Evolutionary conservation across 306 rosid genomes (phyloP), one percentile per base, ranked within the genome.

Genomic region (Crataegus laevigata): DNA sequence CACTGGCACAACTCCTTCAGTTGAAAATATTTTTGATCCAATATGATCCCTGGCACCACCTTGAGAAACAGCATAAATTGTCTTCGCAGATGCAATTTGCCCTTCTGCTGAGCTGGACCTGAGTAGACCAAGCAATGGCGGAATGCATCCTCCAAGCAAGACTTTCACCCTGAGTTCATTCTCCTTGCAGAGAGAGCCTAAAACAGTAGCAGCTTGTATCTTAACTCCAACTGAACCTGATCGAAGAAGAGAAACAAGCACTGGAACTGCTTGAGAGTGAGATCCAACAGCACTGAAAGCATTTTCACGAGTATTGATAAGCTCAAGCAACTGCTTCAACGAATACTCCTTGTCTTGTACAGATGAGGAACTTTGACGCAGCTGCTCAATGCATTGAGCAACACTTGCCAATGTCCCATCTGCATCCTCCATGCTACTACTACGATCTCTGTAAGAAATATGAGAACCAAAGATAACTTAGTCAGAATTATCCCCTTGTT

Each of bases 261-360:
- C 99, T 60, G 99, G 99, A 83, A 96, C 99, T 74, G 99, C 98
- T 79, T 96, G 99, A 80, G 99, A 90, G 82, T 96, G 99, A 82
- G 99, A 92, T 90, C 99, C 99, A 83, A 96, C 98, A 28, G 99
- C 99, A 92, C 99, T 88, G 81, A 90, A 92, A 69, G 94, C 97
- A 85, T 89, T 92, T 85, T 96, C 99, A 55, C 98, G 97, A 60
- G 85, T 85, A 43, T 91, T 96, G 75, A 96, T 89, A 79, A 96
- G 98, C 81, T 88, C 97, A 82, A 78, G 81, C 79, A 96, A 85
- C 83, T 88, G 96, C 84, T 87, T 89, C 82, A 96, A 87, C 66
- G 96, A 89, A 91, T 85, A 84, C 86, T 96, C 99, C 84, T 88
- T 96, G 84, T 96, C 99, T 55, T 85, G 90, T 66, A 72, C 79